phyloP scores from a whole-genome alignment of 1,284 basidiomycete genomes.

The Ceratobasidium sp. region DNA sequence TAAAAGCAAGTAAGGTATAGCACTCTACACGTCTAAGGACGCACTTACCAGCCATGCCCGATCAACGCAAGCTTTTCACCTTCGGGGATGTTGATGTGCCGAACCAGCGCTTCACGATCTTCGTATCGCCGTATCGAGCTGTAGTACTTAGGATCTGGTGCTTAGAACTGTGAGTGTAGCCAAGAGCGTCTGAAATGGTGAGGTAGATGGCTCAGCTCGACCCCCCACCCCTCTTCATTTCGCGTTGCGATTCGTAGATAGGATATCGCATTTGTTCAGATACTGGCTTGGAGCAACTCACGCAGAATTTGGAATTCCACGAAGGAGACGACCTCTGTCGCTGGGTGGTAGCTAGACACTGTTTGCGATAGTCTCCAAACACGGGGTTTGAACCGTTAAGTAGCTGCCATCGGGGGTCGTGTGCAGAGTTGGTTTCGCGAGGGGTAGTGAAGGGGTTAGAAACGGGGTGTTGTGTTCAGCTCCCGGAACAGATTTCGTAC shows the following conservation, averaged over 20 bases:
- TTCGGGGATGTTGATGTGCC: constrained; percentile 12
- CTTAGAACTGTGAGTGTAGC: constrained; percentile 36
- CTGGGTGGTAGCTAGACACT: too few relatives aligned
- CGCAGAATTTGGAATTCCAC: constrained; percentile 43
- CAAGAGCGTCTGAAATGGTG: constrained; percentile 31
- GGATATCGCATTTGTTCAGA: background rate
- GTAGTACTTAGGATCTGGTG: constrained; percentile 34
- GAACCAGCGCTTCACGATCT: constrained; percentile 20
- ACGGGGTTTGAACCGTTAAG: too few relatives aligned
- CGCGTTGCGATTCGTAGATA: constrained; percentile 33
- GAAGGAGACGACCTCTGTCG: too few relatives aligned
- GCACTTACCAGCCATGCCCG: constrained; percentile 35
- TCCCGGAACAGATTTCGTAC: too few relatives aligned
- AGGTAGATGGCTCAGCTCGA: constrained; percentile 27
- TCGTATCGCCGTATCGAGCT: constrained; percentile 24
- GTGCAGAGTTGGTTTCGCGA: too few relatives aligned
- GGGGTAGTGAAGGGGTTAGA: too few relatives aligned
- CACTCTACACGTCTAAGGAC: background rate
- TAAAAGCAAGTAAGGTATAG: background rate
- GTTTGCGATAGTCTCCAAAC: too few relatives aligned
- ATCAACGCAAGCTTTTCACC: constrained; percentile 35
- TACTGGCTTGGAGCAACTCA: background rate
- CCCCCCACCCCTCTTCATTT: constrained; percentile 43
- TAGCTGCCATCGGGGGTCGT: too few relatives aligned
- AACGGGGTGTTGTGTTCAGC: too few relatives aligned